Evolutionary conservation across 2,329 filamentous ascomycete genomes (phyloP).

Genomic region (Escovopsis sp.): DNA sequence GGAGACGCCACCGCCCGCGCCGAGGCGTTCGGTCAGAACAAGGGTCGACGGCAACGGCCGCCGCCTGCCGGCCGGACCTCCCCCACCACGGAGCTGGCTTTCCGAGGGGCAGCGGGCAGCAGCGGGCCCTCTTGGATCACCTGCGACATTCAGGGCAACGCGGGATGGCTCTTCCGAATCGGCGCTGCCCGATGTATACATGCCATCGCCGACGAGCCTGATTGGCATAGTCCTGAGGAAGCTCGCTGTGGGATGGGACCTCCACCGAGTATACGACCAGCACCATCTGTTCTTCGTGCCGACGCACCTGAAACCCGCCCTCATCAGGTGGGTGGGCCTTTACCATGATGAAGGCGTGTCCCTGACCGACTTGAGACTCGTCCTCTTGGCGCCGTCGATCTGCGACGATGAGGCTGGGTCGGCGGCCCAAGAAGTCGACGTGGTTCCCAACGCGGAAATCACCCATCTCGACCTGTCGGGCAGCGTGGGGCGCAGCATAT

Average conservation of each 20-base stretch:
- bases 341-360: slow-evolving; percentile 32
- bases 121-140: slow-evolving; percentile 5
- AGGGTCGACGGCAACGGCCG: slow-evolving; percentile 32
- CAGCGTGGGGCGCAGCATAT: slow-evolving; percentile 35
- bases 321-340: slow-evolving; percentile 36
- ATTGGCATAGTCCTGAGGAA: slow-evolving; percentile 35
- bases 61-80: slow-evolving; percentile 41
- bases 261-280: slow-evolving; percentile 39
- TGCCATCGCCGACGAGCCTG: slow-evolving; percentile 32
- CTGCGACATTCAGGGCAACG: slow-evolving; percentile 11
- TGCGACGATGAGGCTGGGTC: slow-evolving; percentile 11
- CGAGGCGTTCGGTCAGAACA: slow-evolving; percentile 28
- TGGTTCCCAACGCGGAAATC: slow-evolving; percentile 20
- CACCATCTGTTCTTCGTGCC: slow-evolving; percentile 43
- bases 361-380: slow-evolving; percentile 32
- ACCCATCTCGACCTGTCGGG: slow-evolving; percentile 39
- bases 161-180: slow-evolving; percentile 5
- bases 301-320: slow-evolving; percentile 33
- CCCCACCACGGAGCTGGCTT: slow-evolving; percentile 44
- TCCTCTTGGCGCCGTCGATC: slow-evolving; percentile 25
- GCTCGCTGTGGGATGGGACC: slow-evolving; percentile 39
- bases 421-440: too few species aligned
- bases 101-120: slow-evolving; percentile 12
- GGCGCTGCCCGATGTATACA: slow-evolving; percentile 29
- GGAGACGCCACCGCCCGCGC: slow-evolving; percentile 37